Percentiles rank a stretch among this genome's conserved stretches.
Conservation (phyloP, 306 rosid genomes). For the Pueraria montana region DNA sequence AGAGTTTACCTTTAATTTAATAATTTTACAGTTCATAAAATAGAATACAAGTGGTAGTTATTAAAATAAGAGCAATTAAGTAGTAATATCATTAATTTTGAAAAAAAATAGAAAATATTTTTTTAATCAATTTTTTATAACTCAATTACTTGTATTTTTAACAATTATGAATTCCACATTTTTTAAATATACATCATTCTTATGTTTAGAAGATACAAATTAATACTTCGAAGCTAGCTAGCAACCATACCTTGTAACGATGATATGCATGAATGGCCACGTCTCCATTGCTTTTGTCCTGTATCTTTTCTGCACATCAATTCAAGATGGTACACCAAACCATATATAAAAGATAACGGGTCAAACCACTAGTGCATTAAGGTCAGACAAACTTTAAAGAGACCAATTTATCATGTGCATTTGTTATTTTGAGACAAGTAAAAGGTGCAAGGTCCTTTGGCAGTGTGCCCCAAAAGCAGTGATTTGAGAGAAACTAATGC, state of each 20-base stretch:
- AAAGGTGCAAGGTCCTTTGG: no score
- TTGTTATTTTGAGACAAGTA: no score
- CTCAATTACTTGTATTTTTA: background rate
- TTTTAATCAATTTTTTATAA: no score
- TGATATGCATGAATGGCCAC: conserved; percentile 59
- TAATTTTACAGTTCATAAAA: background rate
- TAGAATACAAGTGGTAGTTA: background rate
- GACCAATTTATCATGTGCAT: no score
- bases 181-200: background rate
- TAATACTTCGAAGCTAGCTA: background rate
- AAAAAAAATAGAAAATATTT: background rate
- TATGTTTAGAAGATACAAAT: background rate
- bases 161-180: background rate
- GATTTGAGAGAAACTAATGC: conserved; percentile 37
- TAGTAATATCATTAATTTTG: background rate
- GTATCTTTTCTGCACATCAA: conserved; percentile 49
- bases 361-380: no score
- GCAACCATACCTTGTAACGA: conserved; percentile 47
- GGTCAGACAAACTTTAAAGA: no score
- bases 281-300: conserved; percentile 55
- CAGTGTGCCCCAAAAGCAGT: no score
- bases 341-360: background rate
- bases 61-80: background rate
- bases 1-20: background rate
- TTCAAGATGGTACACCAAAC: background rate